These are phyloP conservation scores for Emmonsia crescens DNA, from an alignment of 2,329 filamentous ascomycete genomes.

Conservation along the genomic window DNA sequence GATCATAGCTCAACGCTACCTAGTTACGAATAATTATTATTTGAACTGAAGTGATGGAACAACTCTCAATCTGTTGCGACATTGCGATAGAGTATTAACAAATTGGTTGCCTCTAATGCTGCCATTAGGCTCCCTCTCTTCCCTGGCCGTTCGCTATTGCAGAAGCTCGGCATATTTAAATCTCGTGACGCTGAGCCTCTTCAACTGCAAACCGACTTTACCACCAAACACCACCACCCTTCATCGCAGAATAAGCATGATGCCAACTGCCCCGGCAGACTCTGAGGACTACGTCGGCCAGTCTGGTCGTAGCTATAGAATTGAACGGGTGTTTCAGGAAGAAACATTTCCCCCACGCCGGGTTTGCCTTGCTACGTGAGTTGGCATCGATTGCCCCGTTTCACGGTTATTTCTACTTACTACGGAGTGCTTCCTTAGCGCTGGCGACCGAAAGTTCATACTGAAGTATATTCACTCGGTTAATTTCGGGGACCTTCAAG, in stretches of 20 bases:
- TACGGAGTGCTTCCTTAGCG: background rate
- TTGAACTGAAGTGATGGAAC: too few species aligned
- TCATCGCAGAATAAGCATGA: conserved; percentile 12
- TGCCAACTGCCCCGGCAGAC: conserved; percentile 9
- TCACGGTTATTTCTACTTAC: background rate
- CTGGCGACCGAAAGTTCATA: conserved; percentile 6
- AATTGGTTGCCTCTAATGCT: conserved; percentile 8
- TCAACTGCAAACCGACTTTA: conserved; percentile 4
- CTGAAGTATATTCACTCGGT: conserved; percentile 7
- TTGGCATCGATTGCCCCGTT: conserved; percentile 6
- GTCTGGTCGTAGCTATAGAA: conserved; percentile 11
- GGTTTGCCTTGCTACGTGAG: conserved; percentile 6
- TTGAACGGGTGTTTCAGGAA: conserved; percentile 12
- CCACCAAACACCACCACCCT: conserved; percentile 6
- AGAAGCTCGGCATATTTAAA: conserved; percentile 9
- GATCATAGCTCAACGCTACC: background rate
- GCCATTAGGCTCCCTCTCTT: conserved; percentile 6
- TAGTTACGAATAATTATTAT: too few species aligned
- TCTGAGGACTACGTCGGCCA: conserved; percentile 8
- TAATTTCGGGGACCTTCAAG: conserved; percentile 6
- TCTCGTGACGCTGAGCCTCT: background rate
- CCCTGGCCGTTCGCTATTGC: conserved; percentile 5
- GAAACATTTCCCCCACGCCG: conserved; percentile 6
- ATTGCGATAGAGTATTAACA: conserved; percentile 3
- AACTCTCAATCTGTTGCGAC: background rate